Percentiles rank a stretch among this genome's conserved stretches.
phyloP scores from a whole-genome alignment of 345 rosid species.

The Brassica cretica region DNA sequence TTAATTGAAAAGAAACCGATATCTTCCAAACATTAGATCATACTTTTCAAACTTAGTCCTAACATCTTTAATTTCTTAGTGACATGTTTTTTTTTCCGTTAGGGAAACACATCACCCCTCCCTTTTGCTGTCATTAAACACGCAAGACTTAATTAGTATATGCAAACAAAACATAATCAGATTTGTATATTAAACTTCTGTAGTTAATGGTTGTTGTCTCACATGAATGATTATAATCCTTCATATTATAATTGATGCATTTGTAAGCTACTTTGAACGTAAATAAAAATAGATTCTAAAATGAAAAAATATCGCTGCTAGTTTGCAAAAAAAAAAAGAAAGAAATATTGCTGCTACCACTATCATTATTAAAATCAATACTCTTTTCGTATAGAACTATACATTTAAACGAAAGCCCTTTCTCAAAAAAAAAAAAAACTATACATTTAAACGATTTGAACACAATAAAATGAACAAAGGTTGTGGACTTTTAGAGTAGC shows the following conservation, averaged over 20 bases:
- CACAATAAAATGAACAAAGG: neutral
- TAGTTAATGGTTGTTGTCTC: neutral
- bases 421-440: too few species aligned
- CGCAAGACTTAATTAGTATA: neutral
- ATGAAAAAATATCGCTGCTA: neutral
- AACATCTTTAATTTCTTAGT: neutral
- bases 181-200: neutral
- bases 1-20: neutral
- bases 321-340: too few species aligned
- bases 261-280: neutral
- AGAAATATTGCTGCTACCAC: neutral
- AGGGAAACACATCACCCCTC: neutral
- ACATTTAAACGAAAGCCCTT: too few species aligned
- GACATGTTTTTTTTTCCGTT: neutral
- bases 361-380: neutral
- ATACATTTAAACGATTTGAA: neutral
- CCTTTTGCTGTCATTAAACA: neutral
- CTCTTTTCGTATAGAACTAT: neutral
- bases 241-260: neutral
- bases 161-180: neutral
- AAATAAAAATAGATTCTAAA: neutral
- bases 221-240: neutral
- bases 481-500: neutral
- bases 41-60: conserved; percentile 1
- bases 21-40: neutral